Evolutionary conservation across 495 filamentous ascomycete genomes (phyloP), one percentile per base, ranked within the genome.

Genomic region (Bacidia gigantensis): DNA sequence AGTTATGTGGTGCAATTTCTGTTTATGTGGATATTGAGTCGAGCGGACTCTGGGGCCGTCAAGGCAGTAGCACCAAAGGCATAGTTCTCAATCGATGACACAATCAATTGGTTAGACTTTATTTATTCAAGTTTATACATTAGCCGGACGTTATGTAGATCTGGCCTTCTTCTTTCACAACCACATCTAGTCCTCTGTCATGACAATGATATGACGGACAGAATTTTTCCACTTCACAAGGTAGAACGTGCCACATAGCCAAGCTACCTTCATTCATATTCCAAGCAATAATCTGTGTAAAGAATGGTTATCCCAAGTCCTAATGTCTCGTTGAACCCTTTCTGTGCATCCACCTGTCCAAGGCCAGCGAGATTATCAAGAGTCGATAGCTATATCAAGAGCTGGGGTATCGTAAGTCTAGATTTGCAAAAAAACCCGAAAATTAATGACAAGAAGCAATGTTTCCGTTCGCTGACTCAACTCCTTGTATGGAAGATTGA

Each of bases 1-100:
- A 85, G 87, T 38, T 98, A 97, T 66, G 71, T 89, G 14, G 82
- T 95, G 49, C 92, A 98, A 67, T 80, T 97, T 45, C 61, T 89
- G 51, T 94, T 96, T 64, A 96, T 96, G 86, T 90, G 92, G 83
- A 78, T 89, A 56, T 72, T 98, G 53, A 93, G 72, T 53, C 72
- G 77, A 3, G 73, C 77, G 61, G 75, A 66, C 25, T 46, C 55
- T 10, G 50, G 47, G 12, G 46, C 41, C 29, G 52, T 42, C 22
- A 60, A 54, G 55, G 59, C 50, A 21, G 57, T 58, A 10, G 56
- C 45, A 21, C 40, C 50, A 1, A 56, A 58, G 35, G 39, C 49
- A 17, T 58, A 24, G 44, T 14, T 35, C 14, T 35, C 29, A 14
- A 35, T 35, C 5, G 29, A n/a, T n/a, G n/a, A n/a, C n/a, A 32